phyloP scores from a whole-genome alignment of 257 asterid genomes.

The Misopates orontium region DNA sequence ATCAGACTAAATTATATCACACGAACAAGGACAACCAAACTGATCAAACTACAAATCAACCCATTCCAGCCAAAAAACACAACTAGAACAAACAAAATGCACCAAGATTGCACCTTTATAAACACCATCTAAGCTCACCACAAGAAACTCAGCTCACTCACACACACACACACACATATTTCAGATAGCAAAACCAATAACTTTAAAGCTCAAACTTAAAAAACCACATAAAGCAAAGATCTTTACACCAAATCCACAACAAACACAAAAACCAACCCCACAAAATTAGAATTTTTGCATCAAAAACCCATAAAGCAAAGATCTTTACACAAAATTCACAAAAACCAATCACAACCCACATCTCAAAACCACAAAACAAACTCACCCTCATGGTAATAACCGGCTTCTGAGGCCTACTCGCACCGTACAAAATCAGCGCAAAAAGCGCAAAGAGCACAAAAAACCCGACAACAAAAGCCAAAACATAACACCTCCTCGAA shows the following conservation, averaged over 20 bases:
- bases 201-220: neutral
- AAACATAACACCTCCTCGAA: constrained; percentile 64
- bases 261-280: neutral
- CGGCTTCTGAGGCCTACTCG: constrained; percentile 74
- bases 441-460: constrained; percentile 60
- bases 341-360: neutral
- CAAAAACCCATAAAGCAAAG: neutral
- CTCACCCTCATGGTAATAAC: constrained; percentile 63
- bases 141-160: neutral
- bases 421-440: constrained; percentile 66
- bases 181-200: neutral
- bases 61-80: no score
- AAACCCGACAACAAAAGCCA: constrained; percentile 60
- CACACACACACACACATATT: neutral
- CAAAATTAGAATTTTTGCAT: neutral
- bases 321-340: neutral
- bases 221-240: neutral
- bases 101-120: neutral
- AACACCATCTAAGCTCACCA: neutral
- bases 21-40: no score
- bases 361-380: neutral
- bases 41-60: no score
- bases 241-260: neutral
- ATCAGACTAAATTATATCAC: no score
- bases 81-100: neutral